Evolutionary conservation across 306 rosid genomes (phyloP).

Genomic region (Vicia villosa): DNA sequence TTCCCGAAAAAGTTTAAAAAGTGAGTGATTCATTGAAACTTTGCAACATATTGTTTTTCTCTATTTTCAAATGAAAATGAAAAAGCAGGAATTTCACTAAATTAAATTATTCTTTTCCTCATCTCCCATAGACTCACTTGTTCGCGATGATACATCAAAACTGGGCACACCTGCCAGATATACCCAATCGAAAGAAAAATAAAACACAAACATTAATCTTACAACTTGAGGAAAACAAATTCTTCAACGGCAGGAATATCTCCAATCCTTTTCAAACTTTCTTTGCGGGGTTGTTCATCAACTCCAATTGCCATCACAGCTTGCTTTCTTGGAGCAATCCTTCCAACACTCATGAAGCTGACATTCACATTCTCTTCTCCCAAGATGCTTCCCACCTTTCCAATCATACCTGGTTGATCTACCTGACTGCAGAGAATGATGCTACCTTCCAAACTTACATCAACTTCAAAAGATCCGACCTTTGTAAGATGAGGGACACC

Average conservation of each 20-base stretch:
- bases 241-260: slow-evolving; percentile 86
- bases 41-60: neutral
- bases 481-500: slow-evolving; percentile 87
- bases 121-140: slow-evolving; percentile 20
- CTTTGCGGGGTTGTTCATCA: slow-evolving; percentile 78
- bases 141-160: slow-evolving; percentile 45
- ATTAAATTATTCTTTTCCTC: slow-evolving; percentile 45
- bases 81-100: slow-evolving; percentile 1
- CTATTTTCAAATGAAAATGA: slow-evolving; percentile 4
- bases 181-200: slow-evolving; percentile 34
- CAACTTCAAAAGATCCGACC: slow-evolving; percentile 97
- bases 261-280: slow-evolving; percentile 82
- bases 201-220: slow-evolving; percentile 28
- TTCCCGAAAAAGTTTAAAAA: neutral
- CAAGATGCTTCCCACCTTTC: slow-evolving; percentile 80
- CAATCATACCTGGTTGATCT: slow-evolving; percentile 97
- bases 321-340: slow-evolving; percentile 96
- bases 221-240: slow-evolving; percentile 90
- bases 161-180: slow-evolving; percentile 36
- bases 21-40: neutral
- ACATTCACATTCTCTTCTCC: slow-evolving; percentile 95
- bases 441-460: slow-evolving; percentile 94
- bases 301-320: slow-evolving; percentile 99
- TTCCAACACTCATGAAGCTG: slow-evolving; percentile 98
- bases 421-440: slow-evolving; percentile 94